Evolutionary conservation across 2,329 filamentous ascomycete genomes (phyloP).

Genomic region (Trichophyton equinum): DNA sequence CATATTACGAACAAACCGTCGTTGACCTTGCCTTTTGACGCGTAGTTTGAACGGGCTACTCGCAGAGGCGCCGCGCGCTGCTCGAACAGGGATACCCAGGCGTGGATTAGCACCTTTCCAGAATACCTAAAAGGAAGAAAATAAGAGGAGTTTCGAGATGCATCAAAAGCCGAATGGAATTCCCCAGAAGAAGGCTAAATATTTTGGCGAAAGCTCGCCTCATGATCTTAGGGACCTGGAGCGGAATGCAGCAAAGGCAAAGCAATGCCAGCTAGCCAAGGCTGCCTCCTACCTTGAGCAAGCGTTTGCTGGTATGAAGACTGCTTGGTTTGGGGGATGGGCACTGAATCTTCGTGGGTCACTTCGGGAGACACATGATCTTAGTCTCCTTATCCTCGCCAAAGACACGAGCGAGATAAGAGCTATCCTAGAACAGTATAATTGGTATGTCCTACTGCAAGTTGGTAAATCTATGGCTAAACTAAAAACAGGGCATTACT

Average conservation of each 20-base stretch:
- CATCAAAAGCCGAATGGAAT: neutral
- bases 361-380: neutral
- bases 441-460: neutral
- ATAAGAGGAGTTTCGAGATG: neutral
- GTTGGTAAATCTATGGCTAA: neutral
- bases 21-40: neutral
- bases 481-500: neutral
- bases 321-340: neutral
- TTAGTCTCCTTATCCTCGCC: neutral
- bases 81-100: neutral
- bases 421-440: neutral
- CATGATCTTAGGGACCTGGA: slow-evolving; percentile 7
- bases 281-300: slow-evolving; percentile 5
- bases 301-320: neutral
- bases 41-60: neutral
- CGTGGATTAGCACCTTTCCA: no score
- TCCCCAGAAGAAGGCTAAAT: neutral
- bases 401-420: neutral
- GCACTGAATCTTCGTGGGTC: neutral
- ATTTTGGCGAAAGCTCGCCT: neutral
- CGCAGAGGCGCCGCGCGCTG: neutral
- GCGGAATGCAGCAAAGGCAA: slow-evolving; percentile 6
- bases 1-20: neutral
- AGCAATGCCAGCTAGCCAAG: slow-evolving; percentile 5
- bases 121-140: neutral